Conservation (phyloP, 257 asterid species). For the Plantago ovata region DNA sequence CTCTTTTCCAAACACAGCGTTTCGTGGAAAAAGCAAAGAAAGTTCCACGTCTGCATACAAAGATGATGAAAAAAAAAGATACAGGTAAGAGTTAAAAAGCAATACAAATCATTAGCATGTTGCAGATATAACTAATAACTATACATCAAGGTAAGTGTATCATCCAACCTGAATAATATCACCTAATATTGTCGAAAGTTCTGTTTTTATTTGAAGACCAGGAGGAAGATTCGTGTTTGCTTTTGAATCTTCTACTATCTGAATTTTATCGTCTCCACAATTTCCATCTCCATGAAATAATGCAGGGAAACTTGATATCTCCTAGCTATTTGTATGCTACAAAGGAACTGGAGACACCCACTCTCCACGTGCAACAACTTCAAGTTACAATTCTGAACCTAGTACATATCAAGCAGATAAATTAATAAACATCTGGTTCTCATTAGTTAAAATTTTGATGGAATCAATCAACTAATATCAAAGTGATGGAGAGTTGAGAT, state of each 20-base stretch:
- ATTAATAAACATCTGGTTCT: not conserved
- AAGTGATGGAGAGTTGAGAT: no score
- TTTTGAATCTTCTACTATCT: not conserved
- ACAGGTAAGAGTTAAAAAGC: not conserved
- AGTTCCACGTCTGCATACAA: conserved; percentile 17
- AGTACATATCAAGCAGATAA: not conserved
- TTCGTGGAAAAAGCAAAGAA: conserved; percentile 13
- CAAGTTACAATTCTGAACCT: not conserved
- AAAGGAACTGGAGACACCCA: not conserved
- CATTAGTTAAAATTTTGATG: no score
- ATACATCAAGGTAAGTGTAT: not conserved
- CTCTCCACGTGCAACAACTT: conserved; percentile 5
- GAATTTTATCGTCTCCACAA: conserved; percentile 1
- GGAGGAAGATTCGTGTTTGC: not conserved
- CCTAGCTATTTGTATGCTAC: not conserved
- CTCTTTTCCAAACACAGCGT: not conserved
- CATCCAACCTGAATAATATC: conserved; percentile 11
- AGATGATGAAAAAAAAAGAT: no score
- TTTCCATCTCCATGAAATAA: conserved; percentile 11
- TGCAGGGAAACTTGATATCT: not conserved
- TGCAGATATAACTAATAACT: not conserved
- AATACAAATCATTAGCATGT: not conserved
- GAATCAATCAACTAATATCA: no score
- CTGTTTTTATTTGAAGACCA: not conserved
- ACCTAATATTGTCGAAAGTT: not conserved